A percentile compares a stretch with the other conserved stretches of the same genome.
Evolutionary conservation across 1,284 basidiomycete species (phyloP).

Genomic region (Boletus hoseneyae): DNA sequence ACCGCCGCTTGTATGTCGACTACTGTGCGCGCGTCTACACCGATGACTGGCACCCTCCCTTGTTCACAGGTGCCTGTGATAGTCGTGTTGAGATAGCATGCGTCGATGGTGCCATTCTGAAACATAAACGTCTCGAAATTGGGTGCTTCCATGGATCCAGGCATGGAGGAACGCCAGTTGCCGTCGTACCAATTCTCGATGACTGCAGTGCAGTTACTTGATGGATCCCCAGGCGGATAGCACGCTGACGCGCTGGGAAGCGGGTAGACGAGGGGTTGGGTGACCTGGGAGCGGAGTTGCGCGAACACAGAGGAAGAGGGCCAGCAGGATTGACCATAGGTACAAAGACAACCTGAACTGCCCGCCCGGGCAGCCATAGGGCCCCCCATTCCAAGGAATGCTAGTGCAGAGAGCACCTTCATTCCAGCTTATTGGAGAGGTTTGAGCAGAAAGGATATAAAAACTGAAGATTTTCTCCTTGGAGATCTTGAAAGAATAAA

Average conservation of each 20-base stretch:
- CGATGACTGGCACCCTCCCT: conserved; percentile 18
- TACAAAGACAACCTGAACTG: conserved; percentile 12
- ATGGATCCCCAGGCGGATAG: conserved; percentile 21
- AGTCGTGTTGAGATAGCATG: conserved; percentile 20
- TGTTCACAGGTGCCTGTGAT: conserved; percentile 14
- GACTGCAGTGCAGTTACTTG: conserved; percentile 29
- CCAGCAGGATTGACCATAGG: conserved; percentile 36
- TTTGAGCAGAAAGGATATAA: background rate
- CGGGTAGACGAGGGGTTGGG: conserved; percentile 30
- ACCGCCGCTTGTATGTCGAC: conserved; percentile 36
- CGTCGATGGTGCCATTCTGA: conserved; percentile 39
- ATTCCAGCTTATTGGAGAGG: background rate
- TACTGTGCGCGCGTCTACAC: conserved; percentile 30
- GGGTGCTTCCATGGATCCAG: conserved; percentile 39
- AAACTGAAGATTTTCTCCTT: too few species aligned
- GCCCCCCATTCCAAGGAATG: background rate
- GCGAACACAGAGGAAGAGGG: conserved; percentile 36
- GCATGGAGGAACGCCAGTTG: conserved; percentile 38
- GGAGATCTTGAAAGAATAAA: too few species aligned
- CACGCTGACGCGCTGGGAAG: conserved; percentile 27
- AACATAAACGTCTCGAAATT: conserved; percentile 42
- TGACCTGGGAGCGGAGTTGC: conserved; percentile 29
- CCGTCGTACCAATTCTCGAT: conserved; percentile 30
- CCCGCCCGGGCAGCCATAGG: background rate
- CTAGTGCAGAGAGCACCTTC: background rate